A percentile compares a stretch with the other conserved stretches of the same genome.
These are phyloP conservation scores for Wakefieldia striispora DNA, from an alignment of 768 basidiomycete species.

Conservation along the genomic window DNA sequence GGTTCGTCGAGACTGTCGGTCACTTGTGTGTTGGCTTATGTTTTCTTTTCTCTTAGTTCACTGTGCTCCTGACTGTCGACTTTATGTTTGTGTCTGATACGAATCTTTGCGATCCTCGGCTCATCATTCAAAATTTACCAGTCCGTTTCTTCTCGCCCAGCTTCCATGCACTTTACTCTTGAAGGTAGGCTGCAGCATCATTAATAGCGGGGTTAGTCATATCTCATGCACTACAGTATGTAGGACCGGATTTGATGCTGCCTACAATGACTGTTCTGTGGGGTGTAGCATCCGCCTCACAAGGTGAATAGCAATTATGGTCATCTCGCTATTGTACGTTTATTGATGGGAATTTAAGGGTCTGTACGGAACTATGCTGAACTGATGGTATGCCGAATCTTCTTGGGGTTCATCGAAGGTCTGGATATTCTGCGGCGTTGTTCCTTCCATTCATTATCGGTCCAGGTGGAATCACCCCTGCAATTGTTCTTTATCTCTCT, in stretches of 20 bases:
- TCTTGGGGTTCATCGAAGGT: constrained; percentile 60
- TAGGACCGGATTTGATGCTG: constrained; percentile 55
- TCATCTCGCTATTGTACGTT: background rate
- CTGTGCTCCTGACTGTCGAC: constrained; percentile 30
- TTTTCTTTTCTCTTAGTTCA: constrained; percentile 26
- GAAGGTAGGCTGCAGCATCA: constrained; percentile 33
- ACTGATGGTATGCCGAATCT: constrained; percentile 47
- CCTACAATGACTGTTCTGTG: constrained; percentile 61
- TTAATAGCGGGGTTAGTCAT: background rate
- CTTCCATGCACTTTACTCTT: constrained; percentile 59
- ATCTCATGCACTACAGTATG: constrained; percentile 15
- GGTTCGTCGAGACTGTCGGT: constrained; percentile 1
- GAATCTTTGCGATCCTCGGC: background rate
- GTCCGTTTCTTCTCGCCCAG: constrained; percentile 53
- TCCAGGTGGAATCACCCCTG: constrained; percentile 55
- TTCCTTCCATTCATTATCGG: background rate
- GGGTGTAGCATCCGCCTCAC: constrained; percentile 60
- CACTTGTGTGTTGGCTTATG: background rate
- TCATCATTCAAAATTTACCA: constrained; percentile 1
- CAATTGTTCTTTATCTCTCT: constrained; percentile 55
- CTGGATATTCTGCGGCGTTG: constrained; percentile 8
- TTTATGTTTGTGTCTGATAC: constrained; percentile 16
- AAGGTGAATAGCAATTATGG: constrained; percentile 38
- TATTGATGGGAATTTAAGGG: constrained; percentile 30
- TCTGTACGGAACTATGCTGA: constrained; percentile 50